Evolutionary conservation across 2,329 filamentous ascomycete genomes (phyloP), one percentile per base, ranked within the genome.

Genomic region (Byssochlamys sp.): DNA sequence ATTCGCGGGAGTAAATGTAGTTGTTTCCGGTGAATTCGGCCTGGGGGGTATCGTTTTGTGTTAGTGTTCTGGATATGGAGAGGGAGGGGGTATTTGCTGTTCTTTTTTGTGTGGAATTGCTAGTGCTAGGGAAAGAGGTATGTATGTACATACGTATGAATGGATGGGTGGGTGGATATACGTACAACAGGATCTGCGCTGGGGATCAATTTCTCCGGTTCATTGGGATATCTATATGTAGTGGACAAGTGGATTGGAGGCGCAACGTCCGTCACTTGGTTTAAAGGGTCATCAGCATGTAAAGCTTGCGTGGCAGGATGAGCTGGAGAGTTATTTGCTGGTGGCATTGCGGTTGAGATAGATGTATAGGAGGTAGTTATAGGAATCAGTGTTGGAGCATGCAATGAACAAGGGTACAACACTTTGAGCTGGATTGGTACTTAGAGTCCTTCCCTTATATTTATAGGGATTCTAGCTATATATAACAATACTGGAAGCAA

Each of bases 1-100:
- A 83, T 64, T 87, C 77, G 58, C 94, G 88, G 51, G 91, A 95
- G 80, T 97, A 97, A 67, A 96, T 75, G 75, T 92, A 45, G 39
- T 45, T 45, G 24, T 45, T 45, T 1, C 39, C n/a, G 39, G 19
- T 10, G n/a, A 45, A 45, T 45, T 45, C 39, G 6, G 39, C 39
- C 39, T 45, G 12, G 5, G 1, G 19, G 19, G 19, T 19, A 19
- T 19, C 1, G 19, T 19, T 19, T 14, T 45, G 5, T n/a, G 35
- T 7, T 19, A 19, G 35, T 3, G 4, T 19, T n/a, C 3, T 45
- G n/a, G 14, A 45, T n/a, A 45, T 1, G 3, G 2, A 45, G 7
- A 45, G n/a, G 14, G 35, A 19, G n/a, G 3, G 14, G 14, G 19
- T 19, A 19, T 1, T 19, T 19, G 1, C 19, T 19, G 19, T 19